Evolutionary conservation across 2,329 filamentous ascomycete genomes (phyloP).

Genomic region (Didymellaceae sp.): DNA sequence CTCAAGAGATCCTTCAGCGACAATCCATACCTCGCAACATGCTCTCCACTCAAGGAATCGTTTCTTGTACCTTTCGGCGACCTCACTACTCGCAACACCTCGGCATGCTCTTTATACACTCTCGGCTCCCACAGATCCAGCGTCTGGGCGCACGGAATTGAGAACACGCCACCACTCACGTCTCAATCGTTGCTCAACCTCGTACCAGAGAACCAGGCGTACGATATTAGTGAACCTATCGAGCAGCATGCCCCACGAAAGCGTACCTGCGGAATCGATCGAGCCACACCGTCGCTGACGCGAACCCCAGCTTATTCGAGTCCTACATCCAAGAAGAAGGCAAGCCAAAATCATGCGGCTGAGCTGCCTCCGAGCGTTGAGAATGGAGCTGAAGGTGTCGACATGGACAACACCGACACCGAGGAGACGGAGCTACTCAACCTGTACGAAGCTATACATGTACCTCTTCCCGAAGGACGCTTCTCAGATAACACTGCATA

Average conservation of each 20-base stretch:
- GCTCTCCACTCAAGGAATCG: constrained; percentile 40
- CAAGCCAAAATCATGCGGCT: constrained; percentile 2
- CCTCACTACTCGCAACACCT: constrained; percentile 42
- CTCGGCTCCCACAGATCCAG: constrained; percentile 31
- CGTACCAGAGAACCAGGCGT: constrained; percentile 27
- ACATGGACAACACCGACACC: constrained; percentile 21
- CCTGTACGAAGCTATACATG: constrained; percentile 42
- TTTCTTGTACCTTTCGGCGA: constrained; percentile 36
- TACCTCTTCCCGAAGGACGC: constrained; percentile 34
- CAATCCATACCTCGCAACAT: constrained; percentile 45
- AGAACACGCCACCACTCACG: constrained; percentile 43
- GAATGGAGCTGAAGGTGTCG: constrained; percentile 19
- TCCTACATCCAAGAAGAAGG: constrained; percentile 19
- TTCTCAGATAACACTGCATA: constrained; percentile 28
- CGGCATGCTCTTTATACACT: constrained; percentile 47
- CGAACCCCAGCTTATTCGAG: constrained; percentile 17
- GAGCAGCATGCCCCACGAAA: constrained; percentile 29
- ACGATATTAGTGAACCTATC: constrained; percentile 4
- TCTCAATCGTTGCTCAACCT: constrained; percentile 46
- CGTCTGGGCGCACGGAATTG: constrained; percentile 34
- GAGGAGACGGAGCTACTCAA: constrained; percentile 34
- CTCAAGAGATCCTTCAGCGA: constrained; percentile 53
- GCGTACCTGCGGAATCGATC: constrained; percentile 27
- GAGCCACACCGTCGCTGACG: constrained; percentile 25
- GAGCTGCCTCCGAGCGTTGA: constrained; percentile 17